Conservation (phyloP, 495 filamentous ascomycete genomes). For the Aspergillus campestris region DNA sequence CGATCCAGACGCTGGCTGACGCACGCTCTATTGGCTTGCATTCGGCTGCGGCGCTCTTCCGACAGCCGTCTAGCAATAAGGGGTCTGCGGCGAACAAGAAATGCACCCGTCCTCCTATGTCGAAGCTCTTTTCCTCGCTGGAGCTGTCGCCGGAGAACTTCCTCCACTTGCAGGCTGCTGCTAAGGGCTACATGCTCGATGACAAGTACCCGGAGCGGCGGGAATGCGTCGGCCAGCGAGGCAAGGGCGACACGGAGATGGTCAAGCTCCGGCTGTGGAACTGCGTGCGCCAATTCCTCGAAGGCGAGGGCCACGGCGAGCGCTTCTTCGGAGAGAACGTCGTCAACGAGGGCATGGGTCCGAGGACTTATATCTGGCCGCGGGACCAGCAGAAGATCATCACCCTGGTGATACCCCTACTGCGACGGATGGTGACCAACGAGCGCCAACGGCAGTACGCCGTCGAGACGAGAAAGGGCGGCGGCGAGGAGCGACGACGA, state of each 20-base stretch:
- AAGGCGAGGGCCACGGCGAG: slow-evolving; percentile 46
- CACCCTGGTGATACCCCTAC: slow-evolving; percentile 46
- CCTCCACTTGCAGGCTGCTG: slow-evolving; percentile 49
- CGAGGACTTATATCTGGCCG: slow-evolving; percentile 47
- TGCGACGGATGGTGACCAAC: slow-evolving; percentile 57
- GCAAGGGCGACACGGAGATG: slow-evolving; percentile 52
- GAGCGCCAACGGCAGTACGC: slow-evolving; percentile 56
- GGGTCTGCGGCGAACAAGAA: slow-evolving; percentile 29
- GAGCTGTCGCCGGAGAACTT: slow-evolving; percentile 51
- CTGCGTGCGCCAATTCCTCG: slow-evolving; percentile 50
- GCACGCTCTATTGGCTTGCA: slow-evolving; percentile 46
- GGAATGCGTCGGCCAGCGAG: slow-evolving; percentile 52
- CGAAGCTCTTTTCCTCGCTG: slow-evolving; percentile 50
- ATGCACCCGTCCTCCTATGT: slow-evolving; percentile 54
- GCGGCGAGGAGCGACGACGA: slow-evolving; percentile 34
- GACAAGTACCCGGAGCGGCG: slow-evolving; percentile 46
- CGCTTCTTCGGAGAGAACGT: slow-evolving; percentile 46
- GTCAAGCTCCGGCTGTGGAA: slow-evolving; percentile 53
- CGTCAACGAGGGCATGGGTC: slow-evolving; percentile 33
- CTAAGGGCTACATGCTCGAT: slow-evolving; percentile 55
- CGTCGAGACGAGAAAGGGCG: slow-evolving; percentile 47
- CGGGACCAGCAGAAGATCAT: slow-evolving; percentile 49
- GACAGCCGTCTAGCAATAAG: slow-evolving; percentile 37
- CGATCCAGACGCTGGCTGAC: slow-evolving; percentile 34
- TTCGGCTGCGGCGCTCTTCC: slow-evolving; percentile 51